These are phyloP conservation scores for Gryganskiella cystojenkinii DNA, from an alignment of 192 early-diverging fungal genomes.

Conservation along the genomic window DNA sequence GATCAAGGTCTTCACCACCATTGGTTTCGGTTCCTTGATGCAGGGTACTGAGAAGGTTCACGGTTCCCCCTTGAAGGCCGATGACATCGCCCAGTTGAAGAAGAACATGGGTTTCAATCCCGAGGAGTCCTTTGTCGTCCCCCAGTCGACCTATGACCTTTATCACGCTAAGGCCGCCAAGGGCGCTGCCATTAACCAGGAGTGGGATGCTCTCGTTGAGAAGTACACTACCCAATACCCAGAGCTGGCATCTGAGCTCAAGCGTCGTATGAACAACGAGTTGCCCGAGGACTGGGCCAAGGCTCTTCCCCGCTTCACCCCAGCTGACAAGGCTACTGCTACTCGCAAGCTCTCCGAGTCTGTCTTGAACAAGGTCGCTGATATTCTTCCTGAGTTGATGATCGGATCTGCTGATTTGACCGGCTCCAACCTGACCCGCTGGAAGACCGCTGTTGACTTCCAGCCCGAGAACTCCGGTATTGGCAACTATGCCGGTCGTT, in stretches of 20 bases:
- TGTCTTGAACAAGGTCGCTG: constrained; percentile 86
- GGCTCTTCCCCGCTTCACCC: constrained; percentile 85
- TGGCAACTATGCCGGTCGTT: constrained; percentile 89
- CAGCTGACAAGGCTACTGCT: constrained; percentile 82
- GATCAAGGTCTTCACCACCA: constrained; percentile 92
- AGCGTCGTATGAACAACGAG: constrained; percentile 79
- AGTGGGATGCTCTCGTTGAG: constrained; percentile 83
- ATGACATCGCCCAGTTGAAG: constrained; percentile 87
- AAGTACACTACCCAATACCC: constrained; percentile 81
- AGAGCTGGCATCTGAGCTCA: constrained; percentile 76
- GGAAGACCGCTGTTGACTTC: constrained; percentile 96
- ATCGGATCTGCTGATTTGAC: constrained; percentile 99
- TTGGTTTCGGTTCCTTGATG: constrained; percentile 92
- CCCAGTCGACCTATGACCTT: constrained; percentile 69
- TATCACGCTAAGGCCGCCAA: constrained; percentile 62
- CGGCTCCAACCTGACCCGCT: constrained; percentile 95
- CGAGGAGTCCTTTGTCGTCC: constrained; percentile 77
- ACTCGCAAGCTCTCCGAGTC: constrained; percentile 93
- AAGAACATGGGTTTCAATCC: constrained; percentile 85
- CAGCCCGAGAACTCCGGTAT: constrained; percentile 80
- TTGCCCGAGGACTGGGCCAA: constrained; percentile 80
- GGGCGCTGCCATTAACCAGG: constrained; percentile 71
- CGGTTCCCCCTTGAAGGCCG: constrained; percentile 85
- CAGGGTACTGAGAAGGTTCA: constrained; percentile 94
- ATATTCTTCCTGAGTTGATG: constrained; percentile 86